Percentiles rank a stretch among this genome's conserved stretches.
Evolutionary conservation across 768 basidiomycete species (phyloP).

Genomic region (Sarcomyxa edulis): DNA sequence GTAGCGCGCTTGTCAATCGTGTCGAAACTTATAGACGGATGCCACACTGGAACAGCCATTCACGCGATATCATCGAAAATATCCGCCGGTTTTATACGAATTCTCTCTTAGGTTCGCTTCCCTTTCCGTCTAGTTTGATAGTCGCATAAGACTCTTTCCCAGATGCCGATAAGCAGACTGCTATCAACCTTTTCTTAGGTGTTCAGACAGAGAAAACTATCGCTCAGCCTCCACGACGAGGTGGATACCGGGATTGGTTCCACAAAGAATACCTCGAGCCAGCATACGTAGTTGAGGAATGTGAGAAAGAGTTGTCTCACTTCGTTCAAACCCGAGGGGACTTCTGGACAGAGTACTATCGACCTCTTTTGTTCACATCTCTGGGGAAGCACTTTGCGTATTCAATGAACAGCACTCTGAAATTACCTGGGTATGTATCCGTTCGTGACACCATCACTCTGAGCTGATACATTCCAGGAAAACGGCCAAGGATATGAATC

Average conservation of each 20-base stretch:
- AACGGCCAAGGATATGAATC: slow-evolving; percentile 57
- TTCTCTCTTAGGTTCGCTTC: slow-evolving; percentile 68
- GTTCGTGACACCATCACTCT: background rate
- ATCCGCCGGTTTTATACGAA: slow-evolving; percentile 94
- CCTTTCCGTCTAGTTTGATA: too few species aligned
- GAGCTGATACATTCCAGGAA: slow-evolving; percentile 42
- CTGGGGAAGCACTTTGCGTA: slow-evolving; percentile 87
- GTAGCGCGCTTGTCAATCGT: slow-evolving; percentile 91
- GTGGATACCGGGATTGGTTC: slow-evolving; percentile 86
- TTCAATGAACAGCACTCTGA: slow-evolving; percentile 87
- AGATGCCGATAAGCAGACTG: slow-evolving; percentile 97
- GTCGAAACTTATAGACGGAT: slow-evolving; percentile 95
- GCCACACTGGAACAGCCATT: slow-evolving; percentile 97
- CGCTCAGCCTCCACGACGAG: slow-evolving; percentile 45
- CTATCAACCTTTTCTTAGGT: slow-evolving; percentile 96
- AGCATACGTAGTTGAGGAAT: slow-evolving; percentile 63
- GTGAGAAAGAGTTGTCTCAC: slow-evolving; percentile 51
- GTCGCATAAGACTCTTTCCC: slow-evolving; percentile 2
- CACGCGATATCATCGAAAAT: slow-evolving; percentile 93
- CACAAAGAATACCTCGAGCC: slow-evolving; percentile 62
- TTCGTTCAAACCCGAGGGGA: slow-evolving; percentile 61
- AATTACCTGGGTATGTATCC: slow-evolving; percentile 65
- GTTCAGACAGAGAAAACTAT: slow-evolving; percentile 54
- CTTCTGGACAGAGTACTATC: slow-evolving; percentile 88
- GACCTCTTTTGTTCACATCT: slow-evolving; percentile 78